phyloP scores from a whole-genome alignment of 495 filamentous ascomycete genomes.

The Hypomontagnella monticulosa region DNA sequence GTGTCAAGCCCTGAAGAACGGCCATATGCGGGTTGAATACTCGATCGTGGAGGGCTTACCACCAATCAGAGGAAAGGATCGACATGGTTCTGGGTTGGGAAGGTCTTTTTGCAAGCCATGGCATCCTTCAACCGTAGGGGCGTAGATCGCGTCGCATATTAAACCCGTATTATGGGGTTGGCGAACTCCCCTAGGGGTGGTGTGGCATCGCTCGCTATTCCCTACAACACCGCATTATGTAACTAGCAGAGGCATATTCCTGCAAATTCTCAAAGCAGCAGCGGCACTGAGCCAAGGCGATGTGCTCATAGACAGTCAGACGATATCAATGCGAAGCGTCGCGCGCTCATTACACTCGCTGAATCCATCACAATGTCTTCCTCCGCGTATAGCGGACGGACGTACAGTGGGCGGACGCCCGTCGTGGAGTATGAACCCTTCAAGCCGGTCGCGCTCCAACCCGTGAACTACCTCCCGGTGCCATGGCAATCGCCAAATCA shows the following conservation, averaged over 20 bases:
- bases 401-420: background rate
- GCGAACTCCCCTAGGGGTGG: too few relatives aligned
- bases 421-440: background rate
- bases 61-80: conserved; percentile 11
- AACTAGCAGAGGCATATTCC: too few relatives aligned
- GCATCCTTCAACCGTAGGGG: conserved; percentile 3
- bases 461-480: background rate
- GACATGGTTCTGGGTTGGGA: background rate
- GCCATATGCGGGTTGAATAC: background rate
- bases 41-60: background rate
- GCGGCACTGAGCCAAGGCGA: background rate
- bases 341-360: too few relatives aligned
- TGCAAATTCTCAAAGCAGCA: background rate
- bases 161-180: conserved; percentile 8
- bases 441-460: background rate
- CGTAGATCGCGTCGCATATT: conserved; percentile 9
- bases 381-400: background rate
- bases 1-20: background rate
- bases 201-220: too few relatives aligned
- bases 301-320: background rate
- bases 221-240: too few relatives aligned
- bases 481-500: conserved; percentile 3
- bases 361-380: conserved; percentile 9
- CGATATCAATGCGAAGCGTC: too few relatives aligned
- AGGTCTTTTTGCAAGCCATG: background rate